Evolutionary conservation across 2,329 filamentous ascomycete species (phyloP).

Genomic region (Arthrocladium fulminans): DNA sequence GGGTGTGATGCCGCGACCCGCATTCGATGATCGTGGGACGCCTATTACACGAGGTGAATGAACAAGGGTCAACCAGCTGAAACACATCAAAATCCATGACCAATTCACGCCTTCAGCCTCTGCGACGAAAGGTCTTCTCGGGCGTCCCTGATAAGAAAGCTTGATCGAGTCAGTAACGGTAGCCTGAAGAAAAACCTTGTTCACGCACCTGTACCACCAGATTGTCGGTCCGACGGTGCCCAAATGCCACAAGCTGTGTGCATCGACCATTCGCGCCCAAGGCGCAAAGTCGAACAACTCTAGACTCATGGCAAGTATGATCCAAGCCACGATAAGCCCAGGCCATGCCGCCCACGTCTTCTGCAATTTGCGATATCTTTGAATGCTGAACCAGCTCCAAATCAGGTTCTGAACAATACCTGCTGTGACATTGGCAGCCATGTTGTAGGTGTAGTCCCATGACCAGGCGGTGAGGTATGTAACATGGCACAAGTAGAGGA

Average conservation of each 20-base stretch:
- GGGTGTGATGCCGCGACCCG: not conserved
- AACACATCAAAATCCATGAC: not conserved
- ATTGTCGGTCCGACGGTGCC: conserved; percentile 81
- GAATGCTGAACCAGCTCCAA: conserved; percentile 77
- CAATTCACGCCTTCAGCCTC: conserved; percentile 57
- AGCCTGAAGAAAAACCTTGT: not conserved
- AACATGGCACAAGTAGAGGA: conserved; percentile 67
- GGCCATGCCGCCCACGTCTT: conserved; percentile 81
- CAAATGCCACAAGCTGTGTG: conserved; percentile 91
- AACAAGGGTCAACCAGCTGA: not conserved
- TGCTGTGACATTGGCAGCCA: conserved; percentile 81
- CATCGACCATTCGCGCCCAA: conserved; percentile 71
- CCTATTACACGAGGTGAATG: not conserved
- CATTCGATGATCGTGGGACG: not conserved
- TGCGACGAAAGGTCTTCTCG: conserved; percentile 68
- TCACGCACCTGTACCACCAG: conserved; percentile 86
- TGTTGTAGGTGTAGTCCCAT: conserved; percentile 98
- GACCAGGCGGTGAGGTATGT: conserved; percentile 73
- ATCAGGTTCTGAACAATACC: conserved; percentile 72
- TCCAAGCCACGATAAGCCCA: conserved; percentile 81
- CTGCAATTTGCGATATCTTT: conserved; percentile 61
- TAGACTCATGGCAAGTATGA: conserved; percentile 87
- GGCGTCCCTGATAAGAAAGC: conserved; percentile 79
- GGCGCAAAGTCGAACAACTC: conserved; percentile 93
- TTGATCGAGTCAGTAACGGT: conserved; percentile 31